Conservation (phyloP, 495 filamentous ascomycete genomes). For the Talaromyces borbonicus region DNA sequence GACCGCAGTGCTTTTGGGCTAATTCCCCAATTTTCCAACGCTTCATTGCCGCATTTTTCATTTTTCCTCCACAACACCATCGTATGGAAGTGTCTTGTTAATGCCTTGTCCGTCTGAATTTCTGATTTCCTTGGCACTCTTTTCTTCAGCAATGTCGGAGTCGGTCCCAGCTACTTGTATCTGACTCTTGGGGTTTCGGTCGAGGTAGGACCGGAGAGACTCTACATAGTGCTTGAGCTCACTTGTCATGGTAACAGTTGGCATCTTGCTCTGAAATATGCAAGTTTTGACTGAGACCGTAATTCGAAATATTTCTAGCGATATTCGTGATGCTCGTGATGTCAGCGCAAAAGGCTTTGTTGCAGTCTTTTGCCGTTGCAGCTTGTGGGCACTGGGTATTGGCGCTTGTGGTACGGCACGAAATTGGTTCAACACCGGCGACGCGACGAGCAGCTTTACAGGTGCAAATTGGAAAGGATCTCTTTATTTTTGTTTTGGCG, state of each 20-base stretch:
- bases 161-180: neutral
- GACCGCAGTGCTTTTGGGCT: conserved; percentile 34
- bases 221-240: conserved; percentile 24
- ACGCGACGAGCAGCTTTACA: too few relatives aligned
- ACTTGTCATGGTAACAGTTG: conserved; percentile 22
- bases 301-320: neutral
- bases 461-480: too few relatives aligned
- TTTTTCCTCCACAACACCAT: neutral
- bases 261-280: conserved; percentile 12
- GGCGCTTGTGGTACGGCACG: too few relatives aligned
- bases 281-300: too few relatives aligned
- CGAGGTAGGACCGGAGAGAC: conserved; percentile 22
- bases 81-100: neutral
- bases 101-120: neutral
- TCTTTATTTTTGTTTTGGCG: neutral
- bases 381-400: too few relatives aligned
- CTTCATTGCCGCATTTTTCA: neutral
- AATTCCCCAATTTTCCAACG: conserved; percentile 3
- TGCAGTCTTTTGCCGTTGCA: too few relatives aligned
- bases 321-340: neutral
- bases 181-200: conserved; percentile 3
- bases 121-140: neutral
- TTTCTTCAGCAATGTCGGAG: neutral
- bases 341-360: neutral
- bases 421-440: too few relatives aligned